Conservation (phyloP, 1,139 yeast species). For the Sugiyamaella castrensis region DNA sequence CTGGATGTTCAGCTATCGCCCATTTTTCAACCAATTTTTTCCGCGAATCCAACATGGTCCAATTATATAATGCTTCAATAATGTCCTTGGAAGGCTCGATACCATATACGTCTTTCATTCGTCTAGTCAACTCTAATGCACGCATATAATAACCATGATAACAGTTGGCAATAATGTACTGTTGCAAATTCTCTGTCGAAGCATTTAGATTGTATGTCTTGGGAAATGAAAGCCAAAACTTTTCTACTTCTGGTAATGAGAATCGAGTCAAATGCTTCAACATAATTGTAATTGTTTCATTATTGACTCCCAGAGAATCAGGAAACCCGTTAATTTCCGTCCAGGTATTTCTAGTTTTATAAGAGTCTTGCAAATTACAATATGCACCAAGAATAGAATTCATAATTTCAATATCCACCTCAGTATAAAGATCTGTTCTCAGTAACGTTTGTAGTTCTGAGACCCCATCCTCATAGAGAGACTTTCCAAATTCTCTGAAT, state of each 20-base stretch:
- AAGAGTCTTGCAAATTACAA: constrained; percentile 57
- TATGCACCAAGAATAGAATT: constrained; percentile 68
- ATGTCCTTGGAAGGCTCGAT: constrained; percentile 50
- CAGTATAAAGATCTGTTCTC: constrained; percentile 63
- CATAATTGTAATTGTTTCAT: constrained; percentile 70
- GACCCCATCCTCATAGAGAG: constrained; percentile 64
- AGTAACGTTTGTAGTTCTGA: constrained; percentile 61
- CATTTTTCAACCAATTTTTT: constrained; percentile 51
- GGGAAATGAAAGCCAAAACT: constrained; percentile 62
- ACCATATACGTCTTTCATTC: constrained; percentile 50
- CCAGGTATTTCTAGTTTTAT: constrained; percentile 61
- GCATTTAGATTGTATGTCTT: constrained; percentile 51
- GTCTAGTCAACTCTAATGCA: constrained; percentile 54
- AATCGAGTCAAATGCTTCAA: constrained; percentile 59
- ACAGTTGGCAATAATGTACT: constrained; percentile 70
- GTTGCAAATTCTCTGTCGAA: constrained; percentile 54
- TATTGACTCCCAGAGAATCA: constrained; percentile 49
- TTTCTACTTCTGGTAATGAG: constrained; percentile 56
- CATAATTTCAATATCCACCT: constrained; percentile 55
- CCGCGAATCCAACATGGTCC: constrained; percentile 50
- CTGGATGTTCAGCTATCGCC: constrained; percentile 48
- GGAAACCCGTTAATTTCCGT: constrained; percentile 55
- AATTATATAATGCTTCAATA: constrained; percentile 57
- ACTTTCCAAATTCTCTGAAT: constrained; percentile 58
- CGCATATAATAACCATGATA: constrained; percentile 61